phyloP scores from a whole-genome alignment of 139 green algal species.

The Raphidocelis subcapitata region DNA sequence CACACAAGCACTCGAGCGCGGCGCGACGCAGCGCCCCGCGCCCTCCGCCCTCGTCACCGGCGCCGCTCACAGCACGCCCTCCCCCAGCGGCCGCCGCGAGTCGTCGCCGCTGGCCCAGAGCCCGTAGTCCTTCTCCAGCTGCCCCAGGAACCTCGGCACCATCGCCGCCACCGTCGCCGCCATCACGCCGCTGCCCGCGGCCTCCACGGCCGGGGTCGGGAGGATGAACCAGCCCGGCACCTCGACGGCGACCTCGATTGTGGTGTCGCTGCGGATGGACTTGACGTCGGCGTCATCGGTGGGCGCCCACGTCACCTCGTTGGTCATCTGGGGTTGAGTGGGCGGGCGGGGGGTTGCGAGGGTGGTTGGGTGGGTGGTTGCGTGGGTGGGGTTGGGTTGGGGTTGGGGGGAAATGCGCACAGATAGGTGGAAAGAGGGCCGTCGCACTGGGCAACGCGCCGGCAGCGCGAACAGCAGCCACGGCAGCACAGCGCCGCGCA shows the following conservation, averaged over 20 bases:
- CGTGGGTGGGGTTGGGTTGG: no score
- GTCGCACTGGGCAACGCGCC: no score
- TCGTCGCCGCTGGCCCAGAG: conserved; percentile 72
- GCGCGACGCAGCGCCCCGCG: no score
- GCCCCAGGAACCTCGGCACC: conserved; percentile 80
- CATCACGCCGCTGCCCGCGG: conserved; percentile 59
- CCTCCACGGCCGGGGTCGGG: conserved; percentile 21
- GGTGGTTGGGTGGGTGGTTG: no score
- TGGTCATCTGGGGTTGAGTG: no score
- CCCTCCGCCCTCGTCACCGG: no score
- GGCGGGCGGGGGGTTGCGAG: no score
- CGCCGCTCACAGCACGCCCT: conserved; percentile 38
- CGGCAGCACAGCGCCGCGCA: no score
- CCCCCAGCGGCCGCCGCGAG: conserved; percentile 50
- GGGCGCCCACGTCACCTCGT: conserved; percentile 56
- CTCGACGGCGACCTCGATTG: conserved; percentile 42
- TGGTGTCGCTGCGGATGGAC: conserved; percentile 44
- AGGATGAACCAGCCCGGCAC: conserved; percentile 40
- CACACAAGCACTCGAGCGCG: no score
- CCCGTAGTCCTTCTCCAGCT: conserved; percentile 77
- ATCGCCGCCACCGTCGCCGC: conserved; percentile 61
- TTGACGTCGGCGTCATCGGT: conserved; percentile 15
- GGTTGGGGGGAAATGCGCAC: no score
- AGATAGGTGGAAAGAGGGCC: no score
- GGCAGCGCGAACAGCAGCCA: no score